phyloP scores from a whole-genome alignment of 2,329 filamentous ascomycete genomes.

The Thelonectria blattea region DNA sequence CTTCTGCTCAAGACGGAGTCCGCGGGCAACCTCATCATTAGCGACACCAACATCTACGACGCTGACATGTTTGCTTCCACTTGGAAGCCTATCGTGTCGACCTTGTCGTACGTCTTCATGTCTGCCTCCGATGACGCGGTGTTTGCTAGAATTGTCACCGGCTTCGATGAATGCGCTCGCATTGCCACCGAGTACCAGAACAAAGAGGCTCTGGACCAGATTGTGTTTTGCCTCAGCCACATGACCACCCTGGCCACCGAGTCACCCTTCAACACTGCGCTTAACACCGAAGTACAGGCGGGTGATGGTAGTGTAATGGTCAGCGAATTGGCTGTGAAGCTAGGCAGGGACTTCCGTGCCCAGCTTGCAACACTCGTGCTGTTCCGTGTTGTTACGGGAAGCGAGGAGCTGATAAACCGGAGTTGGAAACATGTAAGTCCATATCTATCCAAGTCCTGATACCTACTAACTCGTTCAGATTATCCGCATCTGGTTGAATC shows the following conservation, averaged over 20 bases:
- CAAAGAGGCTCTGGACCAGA: conserved; percentile 88
- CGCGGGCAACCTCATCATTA: conserved; percentile 75
- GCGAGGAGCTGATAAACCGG: conserved; percentile 75
- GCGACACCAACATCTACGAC: conserved; percentile 93
- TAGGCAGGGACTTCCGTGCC: conserved; percentile 90
- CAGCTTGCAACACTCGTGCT: conserved; percentile 94
- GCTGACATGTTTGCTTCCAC: conserved; percentile 97
- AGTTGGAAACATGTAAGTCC: conserved; percentile 80
- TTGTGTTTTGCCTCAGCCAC: conserved; percentile 85
- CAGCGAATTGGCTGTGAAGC: conserved; percentile 94
- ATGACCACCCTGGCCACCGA: conserved; percentile 88
- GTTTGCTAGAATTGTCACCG: conserved; percentile 89
- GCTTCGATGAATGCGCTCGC: conserved; percentile 94
- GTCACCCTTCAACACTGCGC: conserved; percentile 76
- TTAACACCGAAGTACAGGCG: conserved; percentile 96
- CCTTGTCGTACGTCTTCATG: conserved; percentile 97
- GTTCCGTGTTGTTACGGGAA: conserved; percentile 88
- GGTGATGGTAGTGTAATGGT: conserved; percentile 97
- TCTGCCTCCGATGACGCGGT: conserved; percentile 96
- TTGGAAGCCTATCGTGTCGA: conserved; percentile 94
- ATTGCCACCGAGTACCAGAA: conserved; percentile 87
- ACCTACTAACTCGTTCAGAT: conserved; percentile 60
- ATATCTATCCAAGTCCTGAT: background rate
- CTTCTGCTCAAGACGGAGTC: conserved; percentile 83
- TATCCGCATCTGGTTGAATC: conserved; percentile 89